Evolutionary conservation across 257 asterid species (phyloP).

Genomic region (Solanum stenotomum): DNA sequence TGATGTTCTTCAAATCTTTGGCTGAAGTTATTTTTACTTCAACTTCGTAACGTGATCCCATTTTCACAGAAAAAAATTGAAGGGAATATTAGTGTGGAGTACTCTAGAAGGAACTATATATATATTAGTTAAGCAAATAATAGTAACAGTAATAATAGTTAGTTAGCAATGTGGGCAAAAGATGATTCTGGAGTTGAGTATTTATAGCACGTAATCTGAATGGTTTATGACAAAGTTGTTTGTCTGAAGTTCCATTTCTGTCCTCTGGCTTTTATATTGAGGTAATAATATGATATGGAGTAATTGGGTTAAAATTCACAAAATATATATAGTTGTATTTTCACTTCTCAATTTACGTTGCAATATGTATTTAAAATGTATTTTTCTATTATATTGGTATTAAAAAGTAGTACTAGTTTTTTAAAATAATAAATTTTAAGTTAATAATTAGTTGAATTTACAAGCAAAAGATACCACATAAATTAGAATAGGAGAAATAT

Average conservation of each 20-base stretch:
- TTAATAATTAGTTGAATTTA: too few relatives aligned
- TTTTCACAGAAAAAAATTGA: not conserved
- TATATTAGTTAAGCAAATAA: not conserved
- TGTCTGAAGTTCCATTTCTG: not conserved
- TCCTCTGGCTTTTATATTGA: not conserved
- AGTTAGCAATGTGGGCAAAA: not conserved
- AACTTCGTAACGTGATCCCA: constrained; percentile 1
- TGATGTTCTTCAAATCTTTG: constrained; percentile 3
- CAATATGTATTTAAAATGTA: too few relatives aligned
- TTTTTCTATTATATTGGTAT: too few relatives aligned
- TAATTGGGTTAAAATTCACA: not conserved
- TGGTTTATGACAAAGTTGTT: not conserved
- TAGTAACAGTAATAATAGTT: not conserved
- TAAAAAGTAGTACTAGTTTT: too few relatives aligned
- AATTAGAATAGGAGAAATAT: not conserved
- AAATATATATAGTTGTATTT: not conserved
- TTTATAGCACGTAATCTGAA: not conserved
- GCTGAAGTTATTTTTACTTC: constrained; percentile 6
- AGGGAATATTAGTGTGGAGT: not conserved
- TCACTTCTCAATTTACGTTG: not conserved
- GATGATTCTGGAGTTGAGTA: not conserved
- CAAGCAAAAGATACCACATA: not conserved
- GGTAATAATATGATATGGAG: not conserved
- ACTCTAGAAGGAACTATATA: not conserved
- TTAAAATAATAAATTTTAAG: too few relatives aligned